Evolutionary conservation across 352 stramenopile species (phyloP), one percentile per base, ranked within the genome.

Genomic region (Phytophthora foliorum): DNA sequence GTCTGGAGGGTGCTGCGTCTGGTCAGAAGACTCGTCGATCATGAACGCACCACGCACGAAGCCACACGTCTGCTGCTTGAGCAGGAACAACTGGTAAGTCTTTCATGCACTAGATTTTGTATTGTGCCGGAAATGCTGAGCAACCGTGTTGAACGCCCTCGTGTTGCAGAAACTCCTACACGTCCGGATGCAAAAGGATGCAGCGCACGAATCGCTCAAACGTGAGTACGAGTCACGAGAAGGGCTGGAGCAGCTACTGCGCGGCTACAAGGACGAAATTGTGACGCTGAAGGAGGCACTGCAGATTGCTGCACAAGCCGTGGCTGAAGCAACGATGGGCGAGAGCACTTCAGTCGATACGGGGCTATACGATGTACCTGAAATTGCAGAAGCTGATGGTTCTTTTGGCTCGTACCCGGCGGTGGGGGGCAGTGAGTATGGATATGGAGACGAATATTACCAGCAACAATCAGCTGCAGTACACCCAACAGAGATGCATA

Each of bases 251-350:
- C 54, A 76, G 31, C 69, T 90, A 50, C 55, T 92, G 9, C 83
- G 86, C 38, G 63, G 78, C 29, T 94, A 92, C 68, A 92, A 91
- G 60, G 81, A 92, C 52, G 84, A 94, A 24, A 75, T 89, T 19
- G 84, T 88, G 24, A 92, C 82, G 19, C 66, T 94, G 3, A 89
- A 90, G 48, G 86, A 94, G 52, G 86, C 86, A 10, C 77, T 94
- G 19, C 76, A 86, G 44, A 94, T 92, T 44, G 84, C 84, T 19
- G 84, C 86, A 1, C 69, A 84, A 31, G 81, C 83, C 2, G 79
- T 91, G n/a, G 77, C 80, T 0, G 69, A 86, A 42, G 76, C 72
- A 4, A 71, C 69, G 29, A 74, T 86, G 53, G 7, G 14, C 4
- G 31, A 64, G 29, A 63, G 8, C 36, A 4, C 21, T 57, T 19